Evolutionary conservation across 2,329 filamentous ascomycete species (phyloP).

Genomic region (Penicillium digitatum): DNA sequence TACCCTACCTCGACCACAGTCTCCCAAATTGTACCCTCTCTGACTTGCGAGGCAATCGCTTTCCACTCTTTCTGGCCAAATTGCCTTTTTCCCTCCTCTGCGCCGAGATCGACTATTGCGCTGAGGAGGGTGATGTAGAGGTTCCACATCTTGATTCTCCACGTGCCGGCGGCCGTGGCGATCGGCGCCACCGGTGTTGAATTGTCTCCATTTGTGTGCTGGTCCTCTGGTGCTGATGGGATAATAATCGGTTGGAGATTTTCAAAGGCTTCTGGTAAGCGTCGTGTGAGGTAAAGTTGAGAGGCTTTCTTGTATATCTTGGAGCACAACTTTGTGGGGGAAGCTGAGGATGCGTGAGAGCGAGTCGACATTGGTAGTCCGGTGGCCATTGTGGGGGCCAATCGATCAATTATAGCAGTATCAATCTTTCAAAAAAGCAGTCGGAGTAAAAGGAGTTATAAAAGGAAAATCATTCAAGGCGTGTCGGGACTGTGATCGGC

Average conservation of each 20-base stretch:
- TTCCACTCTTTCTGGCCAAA: constrained; percentile 88
- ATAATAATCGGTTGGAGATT: constrained; percentile 79
- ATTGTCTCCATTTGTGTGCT: constrained; percentile 45
- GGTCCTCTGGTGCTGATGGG: constrained; percentile 42
- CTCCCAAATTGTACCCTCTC: constrained; percentile 91
- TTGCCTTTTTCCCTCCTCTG: constrained; percentile 81
- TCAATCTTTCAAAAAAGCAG: background rate
- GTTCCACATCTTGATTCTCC: constrained; percentile 93
- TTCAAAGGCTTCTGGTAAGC: constrained; percentile 81
- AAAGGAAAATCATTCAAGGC: background rate
- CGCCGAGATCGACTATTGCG: constrained; percentile 80
- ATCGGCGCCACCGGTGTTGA: constrained; percentile 63
- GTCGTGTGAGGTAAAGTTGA: constrained; percentile 89
- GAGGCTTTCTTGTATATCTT: constrained; percentile 93
- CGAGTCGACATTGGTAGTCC: constrained; percentile 32
- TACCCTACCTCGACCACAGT: constrained; percentile 85
- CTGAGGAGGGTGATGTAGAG: constrained; percentile 92
- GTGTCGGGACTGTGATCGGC: constrained; percentile 18
- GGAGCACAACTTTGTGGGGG: constrained; percentile 63
- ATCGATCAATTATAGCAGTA: background rate
- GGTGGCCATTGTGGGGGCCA: constrained; percentile 29
- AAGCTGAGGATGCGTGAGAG: constrained; percentile 63
- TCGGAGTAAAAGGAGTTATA: background rate
- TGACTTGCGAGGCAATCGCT: constrained; percentile 72
- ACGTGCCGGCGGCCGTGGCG: constrained; percentile 72